Evolutionary conservation across 2,329 filamentous ascomycete species (phyloP), one percentile per base, ranked within the genome.

Genomic region (Colletotrichum lini): DNA sequence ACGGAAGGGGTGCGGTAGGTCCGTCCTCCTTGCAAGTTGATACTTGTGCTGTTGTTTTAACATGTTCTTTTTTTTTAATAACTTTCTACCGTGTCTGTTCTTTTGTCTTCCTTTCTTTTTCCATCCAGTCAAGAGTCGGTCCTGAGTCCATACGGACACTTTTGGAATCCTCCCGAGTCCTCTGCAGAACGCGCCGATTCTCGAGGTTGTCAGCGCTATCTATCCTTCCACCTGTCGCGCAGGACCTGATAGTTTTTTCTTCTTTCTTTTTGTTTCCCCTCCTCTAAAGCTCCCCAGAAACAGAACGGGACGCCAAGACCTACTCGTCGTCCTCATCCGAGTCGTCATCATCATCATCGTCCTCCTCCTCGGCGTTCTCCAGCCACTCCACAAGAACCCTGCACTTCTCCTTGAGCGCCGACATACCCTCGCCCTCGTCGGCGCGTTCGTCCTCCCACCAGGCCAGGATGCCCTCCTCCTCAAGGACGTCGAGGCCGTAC

Each of bases 371-470:
- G 45, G 93, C 93, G 78, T 95, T 92, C 77, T 92, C 92, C 76
- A 96, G 81, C 91, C 95, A 94, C 77, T 97, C 94, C 54, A 98
- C 91, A 80, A 98, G 89, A 63, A 91, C 90, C 77, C 90, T 87
- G 69, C 93, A 94, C 83, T 93, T 93, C 72, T 89, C 89, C 79
- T 92, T 91, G 18, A 98, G 89, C 60, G 84, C 88, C 70, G 82
- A 82, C 91, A 98, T 90, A 64, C 89, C 88, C 66, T 93, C 92
- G 16, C 86, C 90, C 66, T 90, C 91, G 30, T 83, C 87, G 7
- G 92, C 92, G 77, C 91, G 81, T 58, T 88, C 86, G 79, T 97
- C 92, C 23, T 86, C 89, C 95, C 95, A 98, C 96, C 96, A 99
- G 58, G 89, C 88, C 76, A 96, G 84, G 75, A 98, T 93, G 0